Base-by-base conservation (phyloP, 2,329 filamentous ascomycete genomes). In the Phaeophleospora eucalypticola region DNA sequence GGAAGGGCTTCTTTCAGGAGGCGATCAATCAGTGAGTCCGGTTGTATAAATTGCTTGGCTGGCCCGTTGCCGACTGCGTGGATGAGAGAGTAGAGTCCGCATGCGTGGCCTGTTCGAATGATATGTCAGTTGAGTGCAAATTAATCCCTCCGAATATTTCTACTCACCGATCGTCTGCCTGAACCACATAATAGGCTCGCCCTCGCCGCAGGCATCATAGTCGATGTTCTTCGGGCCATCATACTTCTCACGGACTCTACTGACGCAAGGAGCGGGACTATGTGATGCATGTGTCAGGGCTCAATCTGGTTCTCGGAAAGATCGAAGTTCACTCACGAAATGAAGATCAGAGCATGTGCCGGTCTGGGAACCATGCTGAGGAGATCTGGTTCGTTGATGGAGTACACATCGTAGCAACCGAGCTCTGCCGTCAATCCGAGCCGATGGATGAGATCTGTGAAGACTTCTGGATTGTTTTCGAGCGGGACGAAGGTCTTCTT, bases 151-250 rank as follows among this genome's bases (percentile, higher is more conserved):
- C 7, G 6, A 12, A 6, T 29, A 3, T 4, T 12, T 6, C 6
- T 3, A 6, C 36, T 37, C 16, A 43, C 27, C 52, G 46, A 81
- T 80, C 1, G 75, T 81, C 54, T 82, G 79, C 49, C 71, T 73
- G 61, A 79, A 80, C 78, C 78, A 82, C 17, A 81, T 64, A 3
- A 80, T 71, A 0, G 77, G 76, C 48, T 81, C 77, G 2, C 66
- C 53, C 0, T 67, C 60, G 17, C 78, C 78, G 16, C 58, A 70
- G 20, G 70, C 71, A 3, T 67, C 54, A 54, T 81, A 81, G 9
- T 51, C 59, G 48, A 63, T 50, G 6, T 56, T 41, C 36, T 59
- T 53, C 7, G 67, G 60, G 3, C 63, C 64, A 49, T 71, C 67
- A 54, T 77, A 69, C 10, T 59, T 52, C n/a, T 61, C 63, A 35